These are phyloP conservation scores for Alternaria novae-zelandiae DNA, from an alignment of 2,329 filamentous ascomycete genomes.

Conservation along the genomic window DNA sequence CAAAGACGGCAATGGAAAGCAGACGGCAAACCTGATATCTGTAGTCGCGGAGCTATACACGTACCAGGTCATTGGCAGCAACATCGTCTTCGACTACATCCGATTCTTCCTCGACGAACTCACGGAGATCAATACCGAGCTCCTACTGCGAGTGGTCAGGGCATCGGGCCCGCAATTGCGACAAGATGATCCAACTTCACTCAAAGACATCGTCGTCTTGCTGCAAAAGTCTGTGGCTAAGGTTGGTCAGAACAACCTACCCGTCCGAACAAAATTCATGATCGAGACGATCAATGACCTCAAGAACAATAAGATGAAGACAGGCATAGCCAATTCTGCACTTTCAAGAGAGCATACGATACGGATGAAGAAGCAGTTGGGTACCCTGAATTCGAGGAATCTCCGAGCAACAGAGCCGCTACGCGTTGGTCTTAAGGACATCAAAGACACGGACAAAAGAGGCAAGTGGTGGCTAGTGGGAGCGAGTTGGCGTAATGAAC, in stretches of 20 bases:
- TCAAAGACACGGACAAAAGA: conserved; percentile 80
- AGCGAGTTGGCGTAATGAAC: conserved; percentile 75
- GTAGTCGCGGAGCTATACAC: conserved; percentile 88
- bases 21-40: conserved; percentile 78
- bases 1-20: conserved; percentile 53
- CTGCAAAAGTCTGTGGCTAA: conserved; percentile 75
- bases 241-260: conserved; percentile 72
- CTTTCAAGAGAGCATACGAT: conserved; percentile 81
- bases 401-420: conserved; percentile 81
- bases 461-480: conserved; percentile 99
- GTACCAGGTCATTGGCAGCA: conserved; percentile 84
- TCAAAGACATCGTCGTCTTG: conserved; percentile 86
- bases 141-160: conserved; percentile 85
- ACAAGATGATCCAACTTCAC: conserved; percentile 82
- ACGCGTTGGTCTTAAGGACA: conserved; percentile 79
- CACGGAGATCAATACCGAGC: conserved; percentile 85
- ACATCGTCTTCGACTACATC: conserved; percentile 89
- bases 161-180: conserved; percentile 78
- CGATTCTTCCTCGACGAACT: conserved; percentile 76
- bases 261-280: conserved; percentile 94
- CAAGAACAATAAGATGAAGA: conserved; percentile 91
- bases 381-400: conserved; percentile 72
- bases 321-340: conserved; percentile 71
- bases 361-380: conserved; percentile 87
- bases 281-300: conserved; percentile 94